These are phyloP conservation scores for Neonectria sp. DNA, from an alignment of 2,329 filamentous ascomycete genomes.

Conservation along the genomic window DNA sequence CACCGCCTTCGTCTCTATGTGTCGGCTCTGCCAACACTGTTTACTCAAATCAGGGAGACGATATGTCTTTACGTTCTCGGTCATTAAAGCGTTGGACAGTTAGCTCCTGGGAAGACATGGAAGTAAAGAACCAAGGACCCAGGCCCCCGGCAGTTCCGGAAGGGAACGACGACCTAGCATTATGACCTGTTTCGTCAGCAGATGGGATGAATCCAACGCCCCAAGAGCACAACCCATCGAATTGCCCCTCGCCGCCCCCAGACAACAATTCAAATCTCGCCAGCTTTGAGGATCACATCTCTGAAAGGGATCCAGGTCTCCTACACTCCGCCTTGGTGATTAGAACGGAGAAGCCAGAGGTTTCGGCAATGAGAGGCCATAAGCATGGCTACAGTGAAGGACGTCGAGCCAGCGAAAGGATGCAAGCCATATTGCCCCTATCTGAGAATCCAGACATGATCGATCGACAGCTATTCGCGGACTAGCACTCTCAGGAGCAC, in stretches of 20 bases:
- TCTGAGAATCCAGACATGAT: too few species aligned
- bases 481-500: too few species aligned
- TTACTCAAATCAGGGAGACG: neutral
- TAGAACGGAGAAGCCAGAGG: too few species aligned
- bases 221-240: neutral
- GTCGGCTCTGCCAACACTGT: neutral
- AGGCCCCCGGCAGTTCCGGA: neutral
- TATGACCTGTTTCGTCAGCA: neutral
- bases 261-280: neutral
- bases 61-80: neutral
- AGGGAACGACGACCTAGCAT: neutral
- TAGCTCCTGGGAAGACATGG: neutral
- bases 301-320: too few species aligned
- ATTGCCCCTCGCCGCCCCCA: neutral
- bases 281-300: neutral
- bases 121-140: neutral
- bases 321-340: too few species aligned
- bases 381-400: too few species aligned
- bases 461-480: too few species aligned
- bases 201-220: neutral
- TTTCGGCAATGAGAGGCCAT: too few species aligned
- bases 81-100: neutral
- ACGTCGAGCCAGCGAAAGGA: too few species aligned
- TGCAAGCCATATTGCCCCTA: too few species aligned
- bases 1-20: neutral